Percentiles rank a stretch among this genome's conserved stretches.
These are phyloP conservation scores for Babesia ovata DNA, from an alignment of 169 alveolate genomes.

Conservation along the genomic window DNA sequence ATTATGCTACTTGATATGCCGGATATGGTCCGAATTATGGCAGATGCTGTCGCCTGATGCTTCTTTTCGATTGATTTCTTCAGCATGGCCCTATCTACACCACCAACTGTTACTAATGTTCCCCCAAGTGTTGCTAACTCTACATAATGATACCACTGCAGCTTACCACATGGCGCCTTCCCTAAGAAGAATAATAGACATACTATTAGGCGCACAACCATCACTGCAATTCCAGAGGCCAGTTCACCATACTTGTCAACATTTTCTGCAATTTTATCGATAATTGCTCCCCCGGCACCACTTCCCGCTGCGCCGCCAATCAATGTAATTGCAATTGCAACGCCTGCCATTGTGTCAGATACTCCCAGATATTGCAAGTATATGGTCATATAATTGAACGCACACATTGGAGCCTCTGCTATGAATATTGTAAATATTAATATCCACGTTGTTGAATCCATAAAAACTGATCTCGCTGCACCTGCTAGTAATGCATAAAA, in stretches of 20 bases:
- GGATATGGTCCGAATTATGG: conserved; percentile 82
- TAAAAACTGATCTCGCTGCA: background rate
- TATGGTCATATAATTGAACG: conserved; percentile 86
- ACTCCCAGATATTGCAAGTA: conserved; percentile 87
- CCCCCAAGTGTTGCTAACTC: conserved; percentile 81
- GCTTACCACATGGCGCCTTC: conserved; percentile 61
- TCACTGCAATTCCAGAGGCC: conserved; percentile 77
- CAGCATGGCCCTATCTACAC: conserved; percentile 87
- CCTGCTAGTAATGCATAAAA: conserved; percentile 14
- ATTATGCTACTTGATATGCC: conserved; percentile 85
- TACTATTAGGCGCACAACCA: conserved; percentile 74
- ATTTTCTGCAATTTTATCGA: conserved; percentile 79
- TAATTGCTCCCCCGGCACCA: conserved; percentile 84
- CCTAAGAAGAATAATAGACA: conserved; percentile 71
- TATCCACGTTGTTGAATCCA: background rate
- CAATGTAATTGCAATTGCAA: conserved; percentile 80
- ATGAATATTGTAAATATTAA: conserved; percentile 28
- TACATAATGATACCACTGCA: conserved; percentile 56
- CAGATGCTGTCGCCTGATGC: conserved; percentile 84
- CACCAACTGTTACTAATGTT: conserved; percentile 88
- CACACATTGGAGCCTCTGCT: conserved; percentile 90
- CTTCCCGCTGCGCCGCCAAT: conserved; percentile 90
- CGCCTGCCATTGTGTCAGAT: conserved; percentile 84
- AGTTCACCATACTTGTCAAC: conserved; percentile 85
- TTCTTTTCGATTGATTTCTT: conserved; percentile 85